Percentiles rank a stretch among this genome's conserved stretches.
phyloP scores from a whole-genome alignment of 352 stramenopile genomes.

The Pseudoperonospora humuli region DNA sequence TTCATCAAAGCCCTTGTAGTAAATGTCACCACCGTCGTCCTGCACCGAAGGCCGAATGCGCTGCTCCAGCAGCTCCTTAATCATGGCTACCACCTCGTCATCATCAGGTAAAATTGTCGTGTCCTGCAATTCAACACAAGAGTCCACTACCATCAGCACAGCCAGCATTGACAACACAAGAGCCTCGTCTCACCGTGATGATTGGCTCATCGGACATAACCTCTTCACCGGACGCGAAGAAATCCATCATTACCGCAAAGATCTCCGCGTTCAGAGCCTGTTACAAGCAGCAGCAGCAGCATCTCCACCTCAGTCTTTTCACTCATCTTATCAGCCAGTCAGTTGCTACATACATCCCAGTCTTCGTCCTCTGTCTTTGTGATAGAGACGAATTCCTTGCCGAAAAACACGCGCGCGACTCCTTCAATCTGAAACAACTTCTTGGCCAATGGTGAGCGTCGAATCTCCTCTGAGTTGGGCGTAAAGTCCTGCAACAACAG shows the following conservation, averaged over 20 bases:
- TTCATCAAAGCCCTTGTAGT: slow-evolving; percentile 96
- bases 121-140: slow-evolving; percentile 32
- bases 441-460: slow-evolving; percentile 91
- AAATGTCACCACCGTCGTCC: slow-evolving; percentile 99
- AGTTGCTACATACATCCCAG: slow-evolving; percentile 79
- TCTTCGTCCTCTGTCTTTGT: slow-evolving; percentile 93
- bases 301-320: background rate
- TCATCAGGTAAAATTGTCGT: slow-evolving; percentile 95
- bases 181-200: slow-evolving; percentile 44
- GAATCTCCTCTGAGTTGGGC: slow-evolving; percentile 74
- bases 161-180: background rate
- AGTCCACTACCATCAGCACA: background rate
- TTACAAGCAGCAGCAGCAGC: slow-evolving; percentile 1
- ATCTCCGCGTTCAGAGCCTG: slow-evolving; percentile 86
- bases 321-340: background rate
- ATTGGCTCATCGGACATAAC: slow-evolving; percentile 87
- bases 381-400: slow-evolving; percentile 97
- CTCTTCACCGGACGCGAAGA: slow-evolving; percentile 86
- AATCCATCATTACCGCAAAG: slow-evolving; percentile 98
- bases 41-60: slow-evolving; percentile 98
- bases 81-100: slow-evolving; percentile 98
- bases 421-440: slow-evolving; percentile 95
- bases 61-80: slow-evolving; percentile 99
- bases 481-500: slow-evolving; percentile 68
- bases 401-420: slow-evolving; percentile 95